These are phyloP conservation scores for Dalechampia spathulata DNA, from an alignment of 441 rosid species.

Conservation along the genomic window DNA sequence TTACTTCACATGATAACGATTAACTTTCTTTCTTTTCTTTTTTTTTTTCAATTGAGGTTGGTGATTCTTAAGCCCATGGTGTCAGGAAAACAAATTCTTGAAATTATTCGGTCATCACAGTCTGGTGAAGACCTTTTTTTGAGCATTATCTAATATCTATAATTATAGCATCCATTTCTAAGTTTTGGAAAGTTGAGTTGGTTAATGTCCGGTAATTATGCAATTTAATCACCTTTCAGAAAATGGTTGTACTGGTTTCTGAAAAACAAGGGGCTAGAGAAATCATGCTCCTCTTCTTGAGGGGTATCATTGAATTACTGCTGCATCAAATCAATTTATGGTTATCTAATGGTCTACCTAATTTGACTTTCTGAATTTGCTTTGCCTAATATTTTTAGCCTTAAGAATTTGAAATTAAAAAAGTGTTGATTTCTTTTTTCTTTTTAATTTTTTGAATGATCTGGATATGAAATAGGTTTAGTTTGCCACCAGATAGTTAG, in stretches of 20 bases:
- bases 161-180: not conserved
- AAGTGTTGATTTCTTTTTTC: not conserved
- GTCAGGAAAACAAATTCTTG: not conserved
- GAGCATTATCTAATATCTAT: not conserved
- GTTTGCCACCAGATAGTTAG: not conserved
- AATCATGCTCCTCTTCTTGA: not conserved
- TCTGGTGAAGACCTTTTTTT: not conserved
- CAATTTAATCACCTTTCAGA: not conserved
- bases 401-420: not conserved
- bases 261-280: not conserved
- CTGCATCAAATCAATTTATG: too few species aligned
- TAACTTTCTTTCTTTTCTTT: too few species aligned
- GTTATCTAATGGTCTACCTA: too few species aligned
- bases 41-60: not conserved
- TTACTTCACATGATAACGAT: not conserved
- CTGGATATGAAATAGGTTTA: not conserved
- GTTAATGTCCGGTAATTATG: not conserved
- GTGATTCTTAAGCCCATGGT: not conserved
- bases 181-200: not conserved
- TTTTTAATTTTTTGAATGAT: not conserved
- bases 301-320: not conserved
- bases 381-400: not conserved
- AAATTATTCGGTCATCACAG: not conserved
- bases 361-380: not conserved
- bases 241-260: not conserved